Base-by-base conservation (phyloP, 2,329 filamentous ascomycete genomes). In the Fusarium citri region DNA sequence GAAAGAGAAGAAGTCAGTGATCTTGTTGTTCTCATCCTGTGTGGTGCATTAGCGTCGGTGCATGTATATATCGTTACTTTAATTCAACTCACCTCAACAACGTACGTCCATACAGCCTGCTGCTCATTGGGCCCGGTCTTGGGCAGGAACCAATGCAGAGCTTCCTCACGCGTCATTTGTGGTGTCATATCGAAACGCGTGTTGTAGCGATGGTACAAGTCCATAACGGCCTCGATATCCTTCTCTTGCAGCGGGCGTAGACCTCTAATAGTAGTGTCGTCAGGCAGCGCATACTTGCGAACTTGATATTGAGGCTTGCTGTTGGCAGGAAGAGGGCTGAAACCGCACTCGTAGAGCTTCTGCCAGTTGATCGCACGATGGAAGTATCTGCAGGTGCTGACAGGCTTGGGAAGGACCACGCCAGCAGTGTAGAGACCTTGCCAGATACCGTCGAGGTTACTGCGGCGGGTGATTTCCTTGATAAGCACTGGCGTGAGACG, bases 1-100 rank as follows among this genome's bases (percentile, higher is more conserved):
- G 83, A 98, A 99, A 40, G 94, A 98, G 83, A 98, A 92, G 83
- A 97, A 98, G 81, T 99, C 96, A 40, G 94, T 98, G 76, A 99
- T 93, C 74, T 94, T 94, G 67, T 92, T 88, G 53, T 91, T 89
- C 48, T 88, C 80, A 64, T 86, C 82, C 84, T 86, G 28, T 28
- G 10, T 15, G 14, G 28, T 55, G 46, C 43, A 26, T 55, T 49
- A 22, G 23, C 5, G 26, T 31, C 12, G 6, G 22, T n/a, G 12
- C 9, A 26, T 9, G 6, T 3, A 11, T 31, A 2, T 23, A 7
- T 18, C 6, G 10, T 16, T 20, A 25, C 14, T 30, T 22, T 20
- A 37, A 12, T 15, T 22, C 26, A 14, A 59, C 80, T 76, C 79
- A 90, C 89, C 82, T 94, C 95, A 16, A 97, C 93, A 12, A 99